Percentiles rank a stretch among this genome's conserved stretches.
Evolutionary conservation across 1,139 yeast species (phyloP).

Genomic region (Pichia sp.): DNA sequence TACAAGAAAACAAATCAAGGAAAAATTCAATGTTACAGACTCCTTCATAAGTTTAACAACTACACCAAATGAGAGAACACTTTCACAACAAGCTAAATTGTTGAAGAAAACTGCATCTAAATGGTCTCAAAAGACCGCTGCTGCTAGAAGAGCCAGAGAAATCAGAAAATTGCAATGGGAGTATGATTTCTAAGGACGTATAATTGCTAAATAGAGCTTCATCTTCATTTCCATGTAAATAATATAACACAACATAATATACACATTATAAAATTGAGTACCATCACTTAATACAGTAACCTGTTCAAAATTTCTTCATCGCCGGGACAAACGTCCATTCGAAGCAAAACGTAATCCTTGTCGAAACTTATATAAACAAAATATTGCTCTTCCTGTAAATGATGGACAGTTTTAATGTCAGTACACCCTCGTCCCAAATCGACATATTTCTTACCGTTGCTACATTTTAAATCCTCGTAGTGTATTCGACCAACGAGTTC

Average conservation of each 20-base stretch:
- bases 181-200: constrained; percentile 20
- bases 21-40: constrained; percentile 51
- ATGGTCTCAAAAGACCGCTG: constrained; percentile 42
- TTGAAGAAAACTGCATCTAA: constrained; percentile 35
- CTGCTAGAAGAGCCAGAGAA: constrained; percentile 21
- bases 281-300: constrained; percentile 9
- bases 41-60: constrained; percentile 49
- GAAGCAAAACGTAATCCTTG: constrained; percentile 8
- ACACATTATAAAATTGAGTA: not conserved
- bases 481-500: constrained; percentile 18
- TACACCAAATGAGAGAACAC: constrained; percentile 27
- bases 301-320: constrained; percentile 17
- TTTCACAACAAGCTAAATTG: constrained; percentile 14
- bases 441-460: not conserved
- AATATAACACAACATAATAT: constrained; percentile 3
- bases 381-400: constrained; percentile 17
- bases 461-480: constrained; percentile 16
- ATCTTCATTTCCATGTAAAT: not conserved
- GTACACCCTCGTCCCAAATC: not conserved
- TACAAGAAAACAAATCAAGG: constrained; percentile 60
- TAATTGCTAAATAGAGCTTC: not conserved
- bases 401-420: constrained; percentile 5
- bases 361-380: constrained; percentile 23
- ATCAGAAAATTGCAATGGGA: constrained; percentile 22
- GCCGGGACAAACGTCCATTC: constrained; percentile 34